These are phyloP conservation scores for Claviceps maximensis DNA, from an alignment of 2,329 filamentous ascomycete genomes.

Conservation along the genomic window DNA sequence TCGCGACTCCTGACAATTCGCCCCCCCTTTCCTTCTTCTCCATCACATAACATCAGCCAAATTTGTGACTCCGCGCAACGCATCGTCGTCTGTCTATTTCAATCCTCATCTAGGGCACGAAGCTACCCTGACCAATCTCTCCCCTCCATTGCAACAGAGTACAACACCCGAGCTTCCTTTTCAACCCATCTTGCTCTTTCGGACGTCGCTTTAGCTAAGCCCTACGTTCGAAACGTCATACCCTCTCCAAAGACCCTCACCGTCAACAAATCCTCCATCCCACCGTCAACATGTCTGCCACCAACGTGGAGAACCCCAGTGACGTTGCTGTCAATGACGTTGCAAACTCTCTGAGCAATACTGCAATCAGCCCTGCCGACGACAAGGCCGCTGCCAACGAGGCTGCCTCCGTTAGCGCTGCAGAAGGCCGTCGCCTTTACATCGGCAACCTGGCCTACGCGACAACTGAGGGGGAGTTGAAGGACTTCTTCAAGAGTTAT, in stretches of 20 bases:
- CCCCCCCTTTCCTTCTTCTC: slow-evolving; percentile 19
- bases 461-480: slow-evolving; percentile 99
- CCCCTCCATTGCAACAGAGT: slow-evolving; percentile 59
- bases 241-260: slow-evolving; percentile 23
- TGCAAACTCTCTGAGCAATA: slow-evolving; percentile 61
- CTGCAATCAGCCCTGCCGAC: slow-evolving; percentile 44
- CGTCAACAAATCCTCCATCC: slow-evolving; percentile 31
- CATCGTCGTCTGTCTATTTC: slow-evolving; percentile 31
- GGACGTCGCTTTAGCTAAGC: slow-evolving; percentile 30
- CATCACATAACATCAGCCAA: slow-evolving; percentile 32
- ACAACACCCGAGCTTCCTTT: slow-evolving; percentile 32
- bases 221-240: slow-evolving; percentile 27
- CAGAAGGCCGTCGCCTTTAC: slow-evolving; percentile 97
- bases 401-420: slow-evolving; percentile 90
- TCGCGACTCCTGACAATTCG: slow-evolving; percentile 16
- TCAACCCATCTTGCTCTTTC: slow-evolving; percentile 17
- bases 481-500: slow-evolving; percentile 99
- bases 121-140: slow-evolving; percentile 61
- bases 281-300: slow-evolving; percentile 68
- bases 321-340: slow-evolving; percentile 61
- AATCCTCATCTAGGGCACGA: slow-evolving; percentile 63
- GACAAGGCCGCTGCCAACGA: slow-evolving; percentile 60
- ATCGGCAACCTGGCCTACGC: slow-evolving; percentile 99
- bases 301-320: slow-evolving; percentile 48
- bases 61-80: slow-evolving; percentile 34